A percentile compares a stretch with the other conserved stretches of the same genome.
Evolutionary conservation across 495 filamentous ascomycete genomes (phyloP).

Genomic region (Oidiodendron maius): DNA sequence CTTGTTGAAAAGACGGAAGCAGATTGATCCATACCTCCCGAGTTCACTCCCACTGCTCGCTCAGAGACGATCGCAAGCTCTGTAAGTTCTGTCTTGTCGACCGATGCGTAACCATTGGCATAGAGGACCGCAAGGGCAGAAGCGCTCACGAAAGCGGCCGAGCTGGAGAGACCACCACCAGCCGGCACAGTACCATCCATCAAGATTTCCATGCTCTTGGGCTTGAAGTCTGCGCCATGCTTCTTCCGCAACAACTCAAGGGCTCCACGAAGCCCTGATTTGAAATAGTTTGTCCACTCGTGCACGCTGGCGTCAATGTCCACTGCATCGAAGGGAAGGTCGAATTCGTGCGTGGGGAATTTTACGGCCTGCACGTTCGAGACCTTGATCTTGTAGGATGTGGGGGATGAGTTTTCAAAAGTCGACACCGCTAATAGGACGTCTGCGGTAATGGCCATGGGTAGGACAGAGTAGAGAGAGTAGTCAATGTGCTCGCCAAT

Average conservation of each 20-base stretch:
- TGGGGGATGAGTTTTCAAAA: slow-evolving; percentile 34
- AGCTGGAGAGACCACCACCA: slow-evolving; percentile 87
- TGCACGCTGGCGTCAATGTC: slow-evolving; percentile 78
- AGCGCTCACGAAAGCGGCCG: slow-evolving; percentile 88
- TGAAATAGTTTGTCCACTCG: slow-evolving; percentile 99
- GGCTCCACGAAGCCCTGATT: slow-evolving; percentile 78
- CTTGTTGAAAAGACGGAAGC: slow-evolving; percentile 87
- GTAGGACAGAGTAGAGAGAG: slow-evolving; percentile 89
- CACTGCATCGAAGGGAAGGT: slow-evolving; percentile 52
- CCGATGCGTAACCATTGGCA: slow-evolving; percentile 71
- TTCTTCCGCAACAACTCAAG: slow-evolving; percentile 71
- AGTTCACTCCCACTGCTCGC: slow-evolving; percentile 91
- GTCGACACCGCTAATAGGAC: slow-evolving; percentile 80
- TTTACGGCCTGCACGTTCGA: slow-evolving; percentile 72
- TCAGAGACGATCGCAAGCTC: slow-evolving; percentile 93
- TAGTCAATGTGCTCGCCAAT: slow-evolving; percentile 99
- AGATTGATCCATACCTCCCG: slow-evolving; percentile 98
- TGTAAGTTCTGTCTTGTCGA: slow-evolving; percentile 84
- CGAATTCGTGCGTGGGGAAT: slow-evolving; percentile 73
- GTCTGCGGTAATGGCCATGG: slow-evolving; percentile 90
- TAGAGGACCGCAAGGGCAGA: slow-evolving; percentile 83
- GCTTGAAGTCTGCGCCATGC: slow-evolving; percentile 48
- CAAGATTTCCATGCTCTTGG: slow-evolving; percentile 78
- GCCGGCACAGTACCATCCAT: slow-evolving; percentile 89
- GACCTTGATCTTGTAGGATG: slow-evolving; percentile 53